phyloP scores from a whole-genome alignment of 495 filamentous ascomycete species.

The Trichodelitschia bisporula region DNA sequence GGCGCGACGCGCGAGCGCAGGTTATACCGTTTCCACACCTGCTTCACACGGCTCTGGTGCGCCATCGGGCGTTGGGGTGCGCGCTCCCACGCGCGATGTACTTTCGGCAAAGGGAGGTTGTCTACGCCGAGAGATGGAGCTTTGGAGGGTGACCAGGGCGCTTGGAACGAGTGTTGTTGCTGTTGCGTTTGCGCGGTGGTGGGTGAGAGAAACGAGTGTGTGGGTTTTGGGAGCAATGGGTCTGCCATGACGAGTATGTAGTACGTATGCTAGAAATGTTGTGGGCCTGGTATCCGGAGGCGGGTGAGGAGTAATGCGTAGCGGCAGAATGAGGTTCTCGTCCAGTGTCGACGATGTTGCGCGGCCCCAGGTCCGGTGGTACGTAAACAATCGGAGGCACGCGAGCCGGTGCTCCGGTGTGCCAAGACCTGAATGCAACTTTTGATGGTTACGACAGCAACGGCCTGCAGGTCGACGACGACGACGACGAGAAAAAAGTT shows the following conservation, averaged over 20 bases:
- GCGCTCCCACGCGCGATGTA: slow-evolving; percentile 17
- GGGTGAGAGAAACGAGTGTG: background rate
- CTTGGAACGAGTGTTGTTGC: background rate
- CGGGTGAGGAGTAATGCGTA: too few relatives aligned
- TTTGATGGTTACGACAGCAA: background rate
- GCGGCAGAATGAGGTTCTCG: too few relatives aligned
- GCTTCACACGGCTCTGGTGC: slow-evolving; percentile 8
- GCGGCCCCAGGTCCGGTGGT: too few relatives aligned
- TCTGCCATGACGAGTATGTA: background rate
- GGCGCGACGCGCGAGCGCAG: slow-evolving; percentile 2
- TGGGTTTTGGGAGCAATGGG: background rate
- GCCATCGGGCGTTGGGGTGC: slow-evolving; percentile 9
- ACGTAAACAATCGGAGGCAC: too few relatives aligned
- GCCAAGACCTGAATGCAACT: background rate
- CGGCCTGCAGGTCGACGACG: background rate
- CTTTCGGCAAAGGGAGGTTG: slow-evolving; percentile 9
- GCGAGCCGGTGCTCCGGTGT: background rate
- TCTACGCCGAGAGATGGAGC: slow-evolving; percentile 8
- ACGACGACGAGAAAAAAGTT: background rate
- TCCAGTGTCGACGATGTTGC: too few relatives aligned
- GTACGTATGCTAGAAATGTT: background rate
- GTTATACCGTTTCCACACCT: slow-evolving; percentile 16
- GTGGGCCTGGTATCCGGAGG: background rate
- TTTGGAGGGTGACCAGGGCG: slow-evolving; percentile 3
- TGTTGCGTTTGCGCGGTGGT: background rate